These are phyloP conservation scores for Gastrolobium bilobum DNA, from an alignment of 306 rosid species.

Conservation along the genomic window DNA sequence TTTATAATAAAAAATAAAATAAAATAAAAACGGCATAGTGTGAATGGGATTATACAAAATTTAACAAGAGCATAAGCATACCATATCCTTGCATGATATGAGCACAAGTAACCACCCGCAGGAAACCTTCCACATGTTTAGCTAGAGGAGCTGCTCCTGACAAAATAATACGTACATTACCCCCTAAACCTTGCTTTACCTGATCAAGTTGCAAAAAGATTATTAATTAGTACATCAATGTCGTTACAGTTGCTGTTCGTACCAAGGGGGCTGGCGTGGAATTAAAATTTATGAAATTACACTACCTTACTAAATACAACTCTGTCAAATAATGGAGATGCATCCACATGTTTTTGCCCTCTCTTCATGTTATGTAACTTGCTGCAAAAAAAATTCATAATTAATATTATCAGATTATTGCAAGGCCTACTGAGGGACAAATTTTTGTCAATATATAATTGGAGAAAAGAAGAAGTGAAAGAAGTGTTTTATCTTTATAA, in stretches of 20 bases:
- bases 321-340: conserved; percentile 82
- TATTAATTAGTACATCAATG: conserved; percentile 23
- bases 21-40: background rate
- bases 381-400: conserved; percentile 56
- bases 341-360: conserved; percentile 62
- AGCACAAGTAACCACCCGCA: conserved; percentile 87
- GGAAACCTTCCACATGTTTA: conserved; percentile 76
- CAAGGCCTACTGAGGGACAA: background rate
- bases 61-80: conserved; percentile 53
- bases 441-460: background rate
- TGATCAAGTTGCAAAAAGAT: conserved; percentile 51
- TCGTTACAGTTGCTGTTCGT: conserved; percentile 15
- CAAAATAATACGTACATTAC: conserved; percentile 78
- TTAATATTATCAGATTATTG: conserved; percentile 30
- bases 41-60: background rate
- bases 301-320: conserved; percentile 83
- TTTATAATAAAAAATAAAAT: too few relatives aligned
- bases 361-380: conserved; percentile 69
- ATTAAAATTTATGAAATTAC: conserved; percentile 26
- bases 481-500: too few relatives aligned
- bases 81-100: conserved; percentile 96
- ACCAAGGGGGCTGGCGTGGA: background rate
- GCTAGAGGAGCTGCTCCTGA: conserved; percentile 97
- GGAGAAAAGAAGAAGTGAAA: too few relatives aligned
- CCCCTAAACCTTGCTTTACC: conserved; percentile 89